Conservation (phyloP, 768 basidiomycete genomes). For the Podaxis carcinomalis region DNA sequence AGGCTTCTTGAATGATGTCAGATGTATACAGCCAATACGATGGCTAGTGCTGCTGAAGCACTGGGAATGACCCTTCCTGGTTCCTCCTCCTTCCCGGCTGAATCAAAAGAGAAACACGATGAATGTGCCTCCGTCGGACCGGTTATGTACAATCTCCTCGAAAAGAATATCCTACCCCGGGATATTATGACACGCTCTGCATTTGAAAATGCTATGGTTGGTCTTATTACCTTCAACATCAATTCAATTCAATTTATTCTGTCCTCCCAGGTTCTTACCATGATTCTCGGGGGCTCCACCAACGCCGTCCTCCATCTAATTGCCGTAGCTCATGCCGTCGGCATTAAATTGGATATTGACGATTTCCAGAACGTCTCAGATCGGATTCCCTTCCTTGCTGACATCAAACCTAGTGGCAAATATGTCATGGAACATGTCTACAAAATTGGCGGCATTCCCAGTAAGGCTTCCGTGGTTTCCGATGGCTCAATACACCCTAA, state of each 20-base stretch:
- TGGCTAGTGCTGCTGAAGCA: slow-evolving; percentile 94
- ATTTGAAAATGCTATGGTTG: slow-evolving; percentile 97
- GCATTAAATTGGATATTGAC: slow-evolving; percentile 81
- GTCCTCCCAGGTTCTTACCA: slow-evolving; percentile 74
- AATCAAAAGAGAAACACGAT: slow-evolving; percentile 79
- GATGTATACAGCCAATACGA: slow-evolving; percentile 99
- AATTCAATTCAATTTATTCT: slow-evolving; percentile 1
- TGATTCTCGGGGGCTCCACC: slow-evolving; percentile 97
- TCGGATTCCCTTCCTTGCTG: slow-evolving; percentile 88
- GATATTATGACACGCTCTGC: slow-evolving; percentile 97
- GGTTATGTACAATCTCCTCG: slow-evolving; percentile 83
- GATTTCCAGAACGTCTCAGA: slow-evolving; percentile 96
- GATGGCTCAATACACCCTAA: not conserved
- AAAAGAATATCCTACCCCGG: slow-evolving; percentile 87
- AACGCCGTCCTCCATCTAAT: slow-evolving; percentile 97
- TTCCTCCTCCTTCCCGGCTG: slow-evolving; percentile 95
- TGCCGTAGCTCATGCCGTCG: slow-evolving; percentile 94
- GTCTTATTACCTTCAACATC: slow-evolving; percentile 11
- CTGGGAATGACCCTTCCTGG: slow-evolving; percentile 96
- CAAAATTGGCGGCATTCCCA: slow-evolving; percentile 94
- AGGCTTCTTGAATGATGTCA: slow-evolving; percentile 23
- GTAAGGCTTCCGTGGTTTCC: slow-evolving; percentile 41
- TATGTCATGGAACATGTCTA: slow-evolving; percentile 99
- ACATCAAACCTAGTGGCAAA: slow-evolving; percentile 95
- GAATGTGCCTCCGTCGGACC: slow-evolving; percentile 81